A percentile compares a stretch with the other conserved stretches of the same genome.
These are phyloP conservation scores for Cystofilobasidium macerans DNA, from an alignment of 768 basidiomycete genomes.

Conservation along the genomic window DNA sequence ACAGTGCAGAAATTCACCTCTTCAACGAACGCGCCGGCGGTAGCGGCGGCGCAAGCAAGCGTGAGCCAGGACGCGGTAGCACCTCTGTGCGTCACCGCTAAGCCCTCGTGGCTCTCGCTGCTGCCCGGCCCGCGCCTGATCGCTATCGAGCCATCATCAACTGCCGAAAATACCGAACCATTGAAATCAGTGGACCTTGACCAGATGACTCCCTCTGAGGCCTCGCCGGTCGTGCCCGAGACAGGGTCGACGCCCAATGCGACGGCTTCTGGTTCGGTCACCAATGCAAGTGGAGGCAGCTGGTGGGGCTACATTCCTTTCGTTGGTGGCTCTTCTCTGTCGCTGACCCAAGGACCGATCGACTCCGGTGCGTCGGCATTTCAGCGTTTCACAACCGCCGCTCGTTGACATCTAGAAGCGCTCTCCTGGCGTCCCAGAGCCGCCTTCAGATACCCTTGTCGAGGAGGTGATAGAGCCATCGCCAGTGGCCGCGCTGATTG, in stretches of 20 bases:
- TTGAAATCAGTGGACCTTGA: too few relatives aligned
- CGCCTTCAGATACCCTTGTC: too few relatives aligned
- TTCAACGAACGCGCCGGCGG: too few relatives aligned
- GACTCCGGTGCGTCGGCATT: too few relatives aligned
- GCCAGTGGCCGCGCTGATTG: too few relatives aligned
- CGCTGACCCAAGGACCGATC: background rate
- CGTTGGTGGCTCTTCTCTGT: background rate
- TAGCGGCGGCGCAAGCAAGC: background rate
- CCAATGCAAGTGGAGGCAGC: too few relatives aligned
- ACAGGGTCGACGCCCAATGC: background rate
- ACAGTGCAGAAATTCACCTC: too few relatives aligned
- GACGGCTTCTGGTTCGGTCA: background rate
- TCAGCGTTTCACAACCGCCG: too few relatives aligned
- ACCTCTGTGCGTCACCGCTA: background rate
- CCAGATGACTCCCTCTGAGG: background rate
- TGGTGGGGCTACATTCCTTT: constrained; percentile 24
- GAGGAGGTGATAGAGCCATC: too few relatives aligned
- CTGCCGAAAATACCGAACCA: background rate
- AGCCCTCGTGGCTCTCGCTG: background rate
- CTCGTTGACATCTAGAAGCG: too few relatives aligned
- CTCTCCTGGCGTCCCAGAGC: too few relatives aligned
- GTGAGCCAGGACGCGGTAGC: background rate
- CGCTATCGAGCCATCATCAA: constrained; percentile 9
- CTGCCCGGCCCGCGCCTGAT: background rate
- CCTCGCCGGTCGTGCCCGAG: background rate